phyloP scores from a whole-genome alignment of 768 basidiomycete genomes.

The Exsudoporus frostii region DNA sequence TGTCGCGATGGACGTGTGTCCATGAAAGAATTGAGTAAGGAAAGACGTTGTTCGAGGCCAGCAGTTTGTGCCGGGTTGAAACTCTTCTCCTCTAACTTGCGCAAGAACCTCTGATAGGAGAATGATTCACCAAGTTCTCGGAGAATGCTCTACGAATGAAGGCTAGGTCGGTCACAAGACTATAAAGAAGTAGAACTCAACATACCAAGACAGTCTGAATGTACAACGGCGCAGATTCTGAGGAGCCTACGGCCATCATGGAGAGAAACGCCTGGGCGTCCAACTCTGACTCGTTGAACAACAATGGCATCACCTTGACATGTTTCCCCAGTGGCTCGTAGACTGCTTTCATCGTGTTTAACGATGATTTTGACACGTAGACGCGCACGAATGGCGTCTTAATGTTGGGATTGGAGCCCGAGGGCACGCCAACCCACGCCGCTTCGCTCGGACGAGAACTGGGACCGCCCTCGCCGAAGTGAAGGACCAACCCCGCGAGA shows the following conservation, averaged over 20 bases:
- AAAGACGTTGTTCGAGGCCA: constrained; percentile 57
- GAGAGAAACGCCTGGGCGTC: constrained; percentile 63
- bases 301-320: constrained; percentile 49
- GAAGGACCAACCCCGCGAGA: constrained; percentile 57
- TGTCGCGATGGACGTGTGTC: constrained; percentile 18
- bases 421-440: constrained; percentile 48
- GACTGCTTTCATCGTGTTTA: constrained; percentile 51
- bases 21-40: constrained; percentile 53
- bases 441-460: constrained; percentile 57
- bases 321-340: constrained; percentile 46
- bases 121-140: constrained; percentile 58
- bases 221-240: constrained; percentile 58
- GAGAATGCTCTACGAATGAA: constrained; percentile 44
- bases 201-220: constrained; percentile 61
- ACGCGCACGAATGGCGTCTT: constrained; percentile 36
- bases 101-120: constrained; percentile 45
- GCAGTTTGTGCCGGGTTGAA: constrained; percentile 56
- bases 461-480: constrained; percentile 61
- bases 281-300: constrained; percentile 54
- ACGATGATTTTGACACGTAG: constrained; percentile 54
- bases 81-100: constrained; percentile 39
- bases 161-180: neutral
- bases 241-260: constrained; percentile 64
- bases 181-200: neutral
- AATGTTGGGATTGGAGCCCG: constrained; percentile 24